Base-by-base conservation (phyloP, 768 basidiomycete genomes). In the Pleurotus platypus region DNA sequence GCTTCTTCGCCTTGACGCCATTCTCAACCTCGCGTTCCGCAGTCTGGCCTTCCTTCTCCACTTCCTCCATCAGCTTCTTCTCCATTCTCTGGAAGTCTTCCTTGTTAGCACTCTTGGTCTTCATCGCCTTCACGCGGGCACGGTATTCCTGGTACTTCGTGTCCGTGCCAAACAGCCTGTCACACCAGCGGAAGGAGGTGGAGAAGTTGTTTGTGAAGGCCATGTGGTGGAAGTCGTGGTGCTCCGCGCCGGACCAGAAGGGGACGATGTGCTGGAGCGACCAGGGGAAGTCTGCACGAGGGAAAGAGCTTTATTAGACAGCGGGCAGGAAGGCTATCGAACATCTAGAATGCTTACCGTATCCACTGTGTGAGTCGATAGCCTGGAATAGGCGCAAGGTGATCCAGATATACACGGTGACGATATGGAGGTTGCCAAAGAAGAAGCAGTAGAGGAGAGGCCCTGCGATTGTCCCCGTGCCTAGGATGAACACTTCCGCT, bases 181-280 rank as follows among this genome's bases (percentile, higher is more conserved):
- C 96, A 70, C 90, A 92, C 89, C 92, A 96, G 40, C 94, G 85
- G 85, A 97, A 97, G 16, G 89, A 91, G 5, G 94, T 95, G 7
- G 92, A 90, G 70, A 82, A 96, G 78, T 95, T 95, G 79, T 94
- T 94, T 48, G 84, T 85, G 78, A 94, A 96, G 2, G 90, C 87
- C 90, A 94, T 91, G 75, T 99, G 96, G 73, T 98, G 96, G 85
- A 94, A 98, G 68, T 98, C 95, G 70, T 97, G 95, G 74, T 96
- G 93, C 65, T 98, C 96, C 0, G 94, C 94, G 42, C 96, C 95
- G 6, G 91, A 89, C 95, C 95, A 98, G 81, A 98, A 91, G 1
- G 94, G 94, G 26, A 98, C 58, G 62, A 93, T 85, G 75, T 95
- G 85, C 63, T 93, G 88, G 56, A 98, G 78, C 4, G 92, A 95